A percentile compares a stretch with the other conserved stretches of the same genome.
Conservation (phyloP, 495 filamentous ascomycete species). For the Aspergillus haitiensis region DNA sequence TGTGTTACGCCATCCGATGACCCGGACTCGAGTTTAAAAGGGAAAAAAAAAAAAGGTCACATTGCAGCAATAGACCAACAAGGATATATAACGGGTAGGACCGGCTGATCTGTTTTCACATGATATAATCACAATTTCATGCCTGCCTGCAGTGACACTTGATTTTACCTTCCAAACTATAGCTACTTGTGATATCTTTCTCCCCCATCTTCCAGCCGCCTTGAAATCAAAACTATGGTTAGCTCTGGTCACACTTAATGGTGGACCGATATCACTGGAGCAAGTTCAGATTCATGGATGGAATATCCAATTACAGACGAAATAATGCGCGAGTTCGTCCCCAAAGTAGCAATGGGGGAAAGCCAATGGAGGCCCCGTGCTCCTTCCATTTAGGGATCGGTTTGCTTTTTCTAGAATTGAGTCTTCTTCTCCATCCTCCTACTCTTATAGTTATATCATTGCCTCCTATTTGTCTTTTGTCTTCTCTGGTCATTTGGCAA, state of each 20-base stretch:
- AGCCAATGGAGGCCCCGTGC: neutral
- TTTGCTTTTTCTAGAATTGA: neutral
- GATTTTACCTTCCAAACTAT: too few relatives aligned
- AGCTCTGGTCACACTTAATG: too few relatives aligned
- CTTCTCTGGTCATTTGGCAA: too few relatives aligned
- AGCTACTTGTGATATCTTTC: too few relatives aligned
- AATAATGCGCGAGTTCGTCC: too few relatives aligned
- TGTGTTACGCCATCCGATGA: too few relatives aligned
- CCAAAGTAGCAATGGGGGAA: neutral
- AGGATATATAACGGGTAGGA: neutral
- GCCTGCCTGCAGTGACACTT: constrained; percentile 17
- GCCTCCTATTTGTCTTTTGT: neutral
- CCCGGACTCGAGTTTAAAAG: too few relatives aligned
- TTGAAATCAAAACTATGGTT: too few relatives aligned
- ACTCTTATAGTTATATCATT: neutral
- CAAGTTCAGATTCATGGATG: too few relatives aligned
- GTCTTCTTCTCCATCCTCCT: neutral
- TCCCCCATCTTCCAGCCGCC: too few relatives aligned
- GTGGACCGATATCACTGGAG: too few relatives aligned
- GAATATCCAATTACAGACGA: too few relatives aligned
- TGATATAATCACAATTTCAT: constrained; percentile 21
- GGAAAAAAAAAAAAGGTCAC: neutral
- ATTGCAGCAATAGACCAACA: constrained; percentile 4
- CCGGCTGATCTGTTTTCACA: constrained; percentile 14
- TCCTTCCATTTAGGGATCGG: constrained; percentile 6